Percentiles rank a stretch among this genome's conserved stretches.
These are phyloP conservation scores for Colletotrichum liaoningense DNA, from an alignment of 2,329 filamentous ascomycete species.

Conservation along the genomic window DNA sequence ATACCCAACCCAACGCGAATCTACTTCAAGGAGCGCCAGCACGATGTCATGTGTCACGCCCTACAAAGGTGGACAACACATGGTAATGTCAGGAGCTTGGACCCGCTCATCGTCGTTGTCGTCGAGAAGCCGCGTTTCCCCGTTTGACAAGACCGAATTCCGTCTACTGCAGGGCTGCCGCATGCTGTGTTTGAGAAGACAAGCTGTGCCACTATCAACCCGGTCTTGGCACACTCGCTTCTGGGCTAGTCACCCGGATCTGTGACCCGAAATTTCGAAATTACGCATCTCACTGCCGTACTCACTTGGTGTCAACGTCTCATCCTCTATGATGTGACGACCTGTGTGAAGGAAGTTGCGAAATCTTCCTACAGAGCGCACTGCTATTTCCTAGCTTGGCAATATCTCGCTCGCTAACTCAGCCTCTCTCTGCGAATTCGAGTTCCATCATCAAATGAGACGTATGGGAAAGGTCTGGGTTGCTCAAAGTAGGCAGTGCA, in stretches of 20 bases:
- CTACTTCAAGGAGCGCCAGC: neutral
- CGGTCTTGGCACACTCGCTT: neutral
- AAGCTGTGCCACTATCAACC: neutral
- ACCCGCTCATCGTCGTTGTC: neutral
- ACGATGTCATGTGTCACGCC: neutral
- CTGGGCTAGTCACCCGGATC: neutral
- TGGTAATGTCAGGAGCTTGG: neutral
- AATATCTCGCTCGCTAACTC: neutral
- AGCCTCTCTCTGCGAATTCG: neutral
- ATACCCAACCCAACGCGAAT: neutral
- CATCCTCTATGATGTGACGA: neutral
- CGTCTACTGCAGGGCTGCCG: slow-evolving; percentile 2
- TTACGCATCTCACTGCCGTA: neutral
- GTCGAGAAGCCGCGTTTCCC: neutral
- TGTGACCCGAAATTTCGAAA: neutral
- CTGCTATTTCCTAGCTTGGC: neutral
- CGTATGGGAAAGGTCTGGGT: neutral
- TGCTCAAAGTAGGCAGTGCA: neutral
- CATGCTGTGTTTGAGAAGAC: slow-evolving; percentile 7
- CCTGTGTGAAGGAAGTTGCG: neutral
- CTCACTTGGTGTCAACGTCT: neutral
- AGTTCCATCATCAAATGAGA: neutral
- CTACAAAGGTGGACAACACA: neutral
- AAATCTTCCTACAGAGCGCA: neutral
- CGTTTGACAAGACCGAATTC: neutral